Conservation (phyloP, 208 protist genomes). For the Porcisia hertigi region DNA sequence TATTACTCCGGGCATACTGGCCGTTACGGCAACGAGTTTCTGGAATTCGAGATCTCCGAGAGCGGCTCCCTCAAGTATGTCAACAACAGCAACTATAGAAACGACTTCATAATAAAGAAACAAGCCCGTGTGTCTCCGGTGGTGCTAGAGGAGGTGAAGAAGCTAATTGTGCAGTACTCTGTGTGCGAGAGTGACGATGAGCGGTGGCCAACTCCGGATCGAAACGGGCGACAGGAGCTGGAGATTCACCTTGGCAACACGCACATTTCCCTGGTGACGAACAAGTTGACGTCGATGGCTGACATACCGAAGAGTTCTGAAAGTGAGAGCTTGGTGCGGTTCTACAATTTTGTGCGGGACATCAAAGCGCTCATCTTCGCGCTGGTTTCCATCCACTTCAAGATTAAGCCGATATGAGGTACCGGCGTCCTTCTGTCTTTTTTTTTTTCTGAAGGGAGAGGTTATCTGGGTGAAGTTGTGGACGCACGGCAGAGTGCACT, state of each 20-base stretch:
- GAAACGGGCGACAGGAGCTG: constrained; percentile 88
- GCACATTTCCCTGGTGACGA: constrained; percentile 87
- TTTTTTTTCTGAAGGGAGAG: not conserved
- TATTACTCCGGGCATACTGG: constrained; percentile 89
- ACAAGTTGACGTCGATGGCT: constrained; percentile 81
- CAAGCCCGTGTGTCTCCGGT: constrained; percentile 68
- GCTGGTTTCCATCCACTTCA: constrained; percentile 87
- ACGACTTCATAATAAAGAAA: constrained; percentile 91
- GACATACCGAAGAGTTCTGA: constrained; percentile 63
- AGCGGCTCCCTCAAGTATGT: constrained; percentile 85
- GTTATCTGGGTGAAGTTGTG: not conserved
- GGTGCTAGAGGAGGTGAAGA: constrained; percentile 79
- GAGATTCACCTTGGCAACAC: constrained; percentile 88
- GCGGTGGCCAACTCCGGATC: constrained; percentile 81
- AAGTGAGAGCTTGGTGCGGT: constrained; percentile 49
- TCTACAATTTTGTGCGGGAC: constrained; percentile 87
- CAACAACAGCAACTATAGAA: constrained; percentile 90
- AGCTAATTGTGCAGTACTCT: constrained; percentile 57
- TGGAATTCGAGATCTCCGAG: constrained; percentile 84
- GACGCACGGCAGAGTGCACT: too few species aligned
- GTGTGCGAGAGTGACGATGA: constrained; percentile 82
- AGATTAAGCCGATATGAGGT: constrained; percentile 74
- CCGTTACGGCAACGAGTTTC: constrained; percentile 90
- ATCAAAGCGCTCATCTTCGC: constrained; percentile 77
- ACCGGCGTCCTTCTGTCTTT: not conserved